Evolutionary conservation across 1,284 basidiomycete genomes (phyloP).

Genomic region (Microbotryum saponariae): DNA sequence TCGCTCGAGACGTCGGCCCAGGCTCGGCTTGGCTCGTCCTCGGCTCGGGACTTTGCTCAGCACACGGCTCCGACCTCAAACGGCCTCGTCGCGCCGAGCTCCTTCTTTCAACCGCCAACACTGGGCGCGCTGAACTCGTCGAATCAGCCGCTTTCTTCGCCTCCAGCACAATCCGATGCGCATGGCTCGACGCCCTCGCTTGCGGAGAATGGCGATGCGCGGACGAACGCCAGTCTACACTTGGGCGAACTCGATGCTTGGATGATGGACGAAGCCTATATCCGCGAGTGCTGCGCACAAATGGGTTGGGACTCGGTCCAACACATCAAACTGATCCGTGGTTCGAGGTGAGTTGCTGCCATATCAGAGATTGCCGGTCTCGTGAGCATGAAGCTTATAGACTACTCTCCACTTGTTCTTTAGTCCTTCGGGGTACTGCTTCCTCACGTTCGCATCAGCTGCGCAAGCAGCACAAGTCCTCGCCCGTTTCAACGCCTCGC

Average conservation of each 20-base stretch:
- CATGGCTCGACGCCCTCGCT: no score
- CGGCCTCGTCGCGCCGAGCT: constrained; percentile 5
- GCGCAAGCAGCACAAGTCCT: constrained; percentile 63
- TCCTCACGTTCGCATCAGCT: constrained; percentile 69
- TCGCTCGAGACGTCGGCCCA: constrained; percentile 18
- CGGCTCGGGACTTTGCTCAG: background rate
- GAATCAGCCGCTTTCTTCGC: background rate
- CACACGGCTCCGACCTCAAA: no score
- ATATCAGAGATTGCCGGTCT: background rate
- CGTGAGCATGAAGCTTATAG: background rate
- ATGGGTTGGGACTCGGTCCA: constrained; percentile 32
- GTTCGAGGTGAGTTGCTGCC: constrained; percentile 14
- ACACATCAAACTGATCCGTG: constrained; percentile 30
- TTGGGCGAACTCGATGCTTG: constrained; percentile 30
- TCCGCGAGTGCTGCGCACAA: constrained; percentile 28
- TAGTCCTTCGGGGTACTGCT: constrained; percentile 68
- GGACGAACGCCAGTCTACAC: constrained; percentile 24
- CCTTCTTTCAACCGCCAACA: constrained; percentile 15
- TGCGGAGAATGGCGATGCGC: background rate
- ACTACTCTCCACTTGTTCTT: background rate
- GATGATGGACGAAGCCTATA: constrained; percentile 32
- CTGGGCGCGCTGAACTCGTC: constrained; percentile 6
- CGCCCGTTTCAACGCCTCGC: constrained; percentile 54
- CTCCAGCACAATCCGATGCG: background rate
- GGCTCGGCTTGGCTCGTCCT: constrained; percentile 5